These are phyloP conservation scores for Gardenia jasminoides DNA, from an alignment of 257 asterid species.

Conservation along the genomic window DNA sequence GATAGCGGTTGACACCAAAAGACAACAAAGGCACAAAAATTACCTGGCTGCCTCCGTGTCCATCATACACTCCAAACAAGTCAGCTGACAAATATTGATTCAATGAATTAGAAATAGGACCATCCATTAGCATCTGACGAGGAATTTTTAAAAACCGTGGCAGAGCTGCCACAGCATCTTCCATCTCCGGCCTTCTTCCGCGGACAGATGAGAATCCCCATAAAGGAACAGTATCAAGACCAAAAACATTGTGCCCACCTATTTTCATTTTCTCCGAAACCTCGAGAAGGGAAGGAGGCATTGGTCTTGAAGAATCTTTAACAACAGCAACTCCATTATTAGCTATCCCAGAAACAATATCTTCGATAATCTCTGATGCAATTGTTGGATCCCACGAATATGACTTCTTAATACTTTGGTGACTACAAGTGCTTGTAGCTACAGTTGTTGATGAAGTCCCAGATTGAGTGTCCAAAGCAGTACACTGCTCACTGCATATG, in stretches of 20 bases:
- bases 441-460: conserved; percentile 18
- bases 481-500: conserved; percentile 29
- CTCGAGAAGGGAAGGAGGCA: conserved; percentile 43
- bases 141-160: conserved; percentile 63
- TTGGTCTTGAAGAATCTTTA: conserved; percentile 38
- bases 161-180: conserved; percentile 60
- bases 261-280: conserved; percentile 43
- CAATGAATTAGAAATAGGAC: conserved; percentile 27
- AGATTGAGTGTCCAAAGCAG: conserved; percentile 21
- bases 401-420: conserved; percentile 31
- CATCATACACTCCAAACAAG: conserved; percentile 84
- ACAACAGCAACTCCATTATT: conserved; percentile 22
- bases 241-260: conserved; percentile 27
- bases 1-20: too few relatives aligned
- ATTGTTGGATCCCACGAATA: conserved; percentile 34
- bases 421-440: conserved; percentile 25
- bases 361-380: conserved; percentile 37
- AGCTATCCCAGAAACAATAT: conserved; percentile 25
- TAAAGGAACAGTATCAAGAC: conserved; percentile 46
- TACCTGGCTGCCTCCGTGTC: conserved; percentile 94
- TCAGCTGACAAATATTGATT: conserved; percentile 50
- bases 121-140: conserved; percentile 50
- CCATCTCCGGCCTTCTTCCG: conserved; percentile 88
- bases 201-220: conserved; percentile 74
- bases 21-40: neutral